Conservation (phyloP, 768 basidiomycete genomes). For the Symmetrospora coprosmae region DNA sequence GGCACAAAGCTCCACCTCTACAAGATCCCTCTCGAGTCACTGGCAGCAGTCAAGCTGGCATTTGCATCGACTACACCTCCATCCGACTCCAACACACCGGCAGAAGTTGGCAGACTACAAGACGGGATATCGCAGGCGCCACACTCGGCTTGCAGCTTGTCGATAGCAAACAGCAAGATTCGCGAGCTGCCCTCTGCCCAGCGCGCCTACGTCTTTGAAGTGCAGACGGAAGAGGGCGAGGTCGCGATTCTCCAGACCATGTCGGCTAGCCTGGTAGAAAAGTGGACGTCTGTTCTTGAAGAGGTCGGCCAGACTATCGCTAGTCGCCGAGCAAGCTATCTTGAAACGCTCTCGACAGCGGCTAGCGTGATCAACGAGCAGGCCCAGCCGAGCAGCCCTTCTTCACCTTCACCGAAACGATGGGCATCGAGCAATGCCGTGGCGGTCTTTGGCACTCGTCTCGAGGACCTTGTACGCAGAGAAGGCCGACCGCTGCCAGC, state of each 20-base stretch:
- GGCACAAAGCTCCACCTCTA: slow-evolving; percentile 76
- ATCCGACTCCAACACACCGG: no score
- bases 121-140: no score
- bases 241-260: slow-evolving; percentile 26
- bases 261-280: background rate
- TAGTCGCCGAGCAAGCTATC: slow-evolving; percentile 25
- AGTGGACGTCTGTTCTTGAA: slow-evolving; percentile 24
- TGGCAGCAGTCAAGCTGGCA: no score
- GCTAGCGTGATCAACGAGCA: no score
- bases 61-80: no score
- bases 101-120: no score
- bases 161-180: background rate
- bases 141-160: no score
- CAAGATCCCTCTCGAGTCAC: slow-evolving; percentile 65
- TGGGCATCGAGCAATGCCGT: background rate
- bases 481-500: slow-evolving; percentile 17
- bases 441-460: slow-evolving; percentile 23
- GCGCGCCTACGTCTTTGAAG: slow-evolving; percentile 19
- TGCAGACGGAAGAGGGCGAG: slow-evolving; percentile 22
- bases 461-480: slow-evolving; percentile 10
- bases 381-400: no score
- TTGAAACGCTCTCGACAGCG: no score
- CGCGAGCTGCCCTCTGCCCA: background rate
- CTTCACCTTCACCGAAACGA: background rate
- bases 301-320: slow-evolving; percentile 21